Evolutionary conservation across 805 yeast genomes (phyloP).

Genomic region (Candida insectorum): DNA sequence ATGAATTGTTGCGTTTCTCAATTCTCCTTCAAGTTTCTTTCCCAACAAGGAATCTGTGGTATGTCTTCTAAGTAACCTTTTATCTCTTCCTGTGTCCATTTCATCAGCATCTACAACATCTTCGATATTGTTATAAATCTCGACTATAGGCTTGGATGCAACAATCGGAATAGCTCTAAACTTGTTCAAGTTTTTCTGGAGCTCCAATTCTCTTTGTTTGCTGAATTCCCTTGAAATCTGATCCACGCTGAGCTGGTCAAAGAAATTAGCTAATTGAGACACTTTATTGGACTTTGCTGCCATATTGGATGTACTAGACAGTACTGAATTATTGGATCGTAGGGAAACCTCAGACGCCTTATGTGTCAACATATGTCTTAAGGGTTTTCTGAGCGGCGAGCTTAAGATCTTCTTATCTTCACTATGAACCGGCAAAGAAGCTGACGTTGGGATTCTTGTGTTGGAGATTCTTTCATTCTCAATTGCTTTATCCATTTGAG

Average conservation of each 20-base stretch:
- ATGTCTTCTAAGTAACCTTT: conserved; percentile 5
- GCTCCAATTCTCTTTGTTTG: conserved; percentile 77
- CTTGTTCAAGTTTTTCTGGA: conserved; percentile 55
- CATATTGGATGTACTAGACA: not conserved
- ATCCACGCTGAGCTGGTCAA: conserved; percentile 74
- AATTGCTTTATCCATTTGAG: conserved; percentile 24
- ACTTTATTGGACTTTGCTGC: conserved; percentile 34
- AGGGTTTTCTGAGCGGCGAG: conserved; percentile 4
- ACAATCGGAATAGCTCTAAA: conserved; percentile 69
- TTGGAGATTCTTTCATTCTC: conserved; percentile 13
- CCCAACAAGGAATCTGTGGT: conserved; percentile 6
- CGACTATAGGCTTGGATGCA: conserved; percentile 82
- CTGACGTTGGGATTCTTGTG: not conserved
- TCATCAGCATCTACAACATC: conserved; percentile 68
- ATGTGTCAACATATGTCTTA: conserved; percentile 7
- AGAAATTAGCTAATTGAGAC: conserved; percentile 60
- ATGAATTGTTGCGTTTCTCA: not conserved
- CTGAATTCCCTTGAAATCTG: conserved; percentile 83
- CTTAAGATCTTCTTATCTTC: not conserved
- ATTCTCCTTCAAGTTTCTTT: not conserved
- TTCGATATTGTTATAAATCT: conserved; percentile 79
- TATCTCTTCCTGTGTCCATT: conserved; percentile 12
- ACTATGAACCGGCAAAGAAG: too few relatives aligned
- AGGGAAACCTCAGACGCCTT: conserved; percentile 15
- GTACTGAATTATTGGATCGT: conserved; percentile 2